Percentiles rank a stretch among this genome's conserved stretches.
phyloP scores from a whole-genome alignment of 306 rosid genomes.

The Dryas drummondii region DNA sequence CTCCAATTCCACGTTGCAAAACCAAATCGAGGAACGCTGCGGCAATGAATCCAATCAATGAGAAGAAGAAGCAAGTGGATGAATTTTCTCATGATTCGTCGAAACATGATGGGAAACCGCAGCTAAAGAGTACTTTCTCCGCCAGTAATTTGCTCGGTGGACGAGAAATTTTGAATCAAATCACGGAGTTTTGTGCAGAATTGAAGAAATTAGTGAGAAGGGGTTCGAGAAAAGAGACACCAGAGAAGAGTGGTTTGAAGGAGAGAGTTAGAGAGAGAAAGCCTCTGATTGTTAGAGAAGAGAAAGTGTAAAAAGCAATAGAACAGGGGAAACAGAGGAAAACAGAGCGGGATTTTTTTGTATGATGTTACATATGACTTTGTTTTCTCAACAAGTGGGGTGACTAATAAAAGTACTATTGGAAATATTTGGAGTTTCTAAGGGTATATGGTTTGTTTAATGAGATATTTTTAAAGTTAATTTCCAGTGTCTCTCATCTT shows the following conservation, averaged over 20 bases:
- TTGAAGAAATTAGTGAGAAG: constrained; percentile 48
- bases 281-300: constrained; percentile 38
- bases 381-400: neutral
- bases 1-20: constrained; percentile 6
- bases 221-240: constrained; percentile 34
- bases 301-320: neutral
- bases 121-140: constrained; percentile 47
- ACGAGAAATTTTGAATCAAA: constrained; percentile 47
- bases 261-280: constrained; percentile 24
- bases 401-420: no score
- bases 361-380: neutral
- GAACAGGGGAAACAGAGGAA: neutral
- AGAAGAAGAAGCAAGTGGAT: constrained; percentile 16
- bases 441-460: no score
- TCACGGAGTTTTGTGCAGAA: constrained; percentile 42
- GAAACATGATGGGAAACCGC: constrained; percentile 18
- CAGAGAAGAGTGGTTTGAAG: constrained; percentile 34
- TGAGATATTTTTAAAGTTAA: no score
- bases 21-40: constrained; percentile 27
- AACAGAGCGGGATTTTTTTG: neutral
- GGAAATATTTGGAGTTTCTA: no score
- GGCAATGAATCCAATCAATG: constrained; percentile 13
- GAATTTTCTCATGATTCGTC: constrained; percentile 22
- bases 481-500: no score
- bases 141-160: constrained; percentile 49